Evolutionary conservation across 2,329 filamentous ascomycete genomes (phyloP).

Genomic region (Orbilia blumenaviensis): DNA sequence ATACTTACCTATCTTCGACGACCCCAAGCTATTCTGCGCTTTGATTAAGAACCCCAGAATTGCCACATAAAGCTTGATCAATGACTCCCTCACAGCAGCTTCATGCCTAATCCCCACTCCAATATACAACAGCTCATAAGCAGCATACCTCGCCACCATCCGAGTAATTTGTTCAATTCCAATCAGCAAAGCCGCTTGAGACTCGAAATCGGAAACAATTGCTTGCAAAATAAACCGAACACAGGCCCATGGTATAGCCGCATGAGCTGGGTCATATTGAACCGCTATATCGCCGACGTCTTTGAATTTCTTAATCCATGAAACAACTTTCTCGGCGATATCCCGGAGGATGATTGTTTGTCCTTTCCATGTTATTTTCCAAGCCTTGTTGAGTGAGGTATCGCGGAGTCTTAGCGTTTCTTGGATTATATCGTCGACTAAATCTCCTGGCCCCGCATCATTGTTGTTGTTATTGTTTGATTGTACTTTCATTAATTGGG

Average conservation of each 20-base stretch:
- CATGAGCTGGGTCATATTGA: slow-evolving; percentile 57
- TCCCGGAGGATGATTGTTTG: slow-evolving; percentile 57
- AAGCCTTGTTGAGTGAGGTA: not conserved
- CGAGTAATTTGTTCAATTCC: slow-evolving; percentile 10
- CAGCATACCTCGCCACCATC: not conserved
- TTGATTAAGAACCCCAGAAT: slow-evolving; percentile 14
- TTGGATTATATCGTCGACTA: too few species aligned
- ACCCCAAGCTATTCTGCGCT: not conserved
- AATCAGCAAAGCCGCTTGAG: not conserved
- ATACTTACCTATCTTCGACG: not conserved
- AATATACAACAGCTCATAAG: slow-evolving; percentile 18
- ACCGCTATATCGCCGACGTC: slow-evolving; percentile 56
- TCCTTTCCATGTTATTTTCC: slow-evolving; percentile 31
- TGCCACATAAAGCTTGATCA: not conserved
- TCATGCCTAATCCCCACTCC: not conserved
- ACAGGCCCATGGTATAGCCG: slow-evolving; percentile 58
- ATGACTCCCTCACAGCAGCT: not conserved
- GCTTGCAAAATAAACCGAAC: slow-evolving; percentile 54
- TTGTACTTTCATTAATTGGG: too few species aligned
- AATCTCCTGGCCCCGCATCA: too few species aligned
- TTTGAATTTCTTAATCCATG: slow-evolving; percentile 58
- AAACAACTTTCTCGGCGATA: slow-evolving; percentile 55
- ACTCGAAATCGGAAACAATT: not conserved
- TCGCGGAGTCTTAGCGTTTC: not conserved
- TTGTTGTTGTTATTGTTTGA: too few species aligned